These are phyloP conservation scores for Pseudophaeomoniella oleicola DNA, from an alignment of 2,329 filamentous ascomycete genomes.

Conservation along the genomic window DNA sequence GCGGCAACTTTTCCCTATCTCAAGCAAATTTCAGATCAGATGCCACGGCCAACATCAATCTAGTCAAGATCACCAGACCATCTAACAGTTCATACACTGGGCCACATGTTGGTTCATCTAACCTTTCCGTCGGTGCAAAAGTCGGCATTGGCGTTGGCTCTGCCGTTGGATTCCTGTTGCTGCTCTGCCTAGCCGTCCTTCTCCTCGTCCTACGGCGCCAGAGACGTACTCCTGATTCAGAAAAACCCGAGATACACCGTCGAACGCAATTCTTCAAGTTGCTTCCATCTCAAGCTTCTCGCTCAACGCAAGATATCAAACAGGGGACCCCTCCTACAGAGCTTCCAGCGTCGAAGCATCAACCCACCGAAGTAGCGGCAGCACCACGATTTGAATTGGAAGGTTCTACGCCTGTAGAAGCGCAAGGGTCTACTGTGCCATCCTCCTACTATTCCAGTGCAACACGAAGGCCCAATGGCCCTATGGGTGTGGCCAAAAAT, in stretches of 20 bases:
- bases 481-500: background rate
- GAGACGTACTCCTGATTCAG: slow-evolving; percentile 2
- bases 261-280: background rate
- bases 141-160: slow-evolving; percentile 14
- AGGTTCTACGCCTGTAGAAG: slow-evolving; percentile 9
- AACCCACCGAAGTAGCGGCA: slow-evolving; percentile 13
- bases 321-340: slow-evolving; percentile 6
- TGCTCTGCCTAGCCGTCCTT: slow-evolving; percentile 3
- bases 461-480: background rate
- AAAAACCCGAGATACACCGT: slow-evolving; percentile 1
- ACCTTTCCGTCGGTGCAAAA: slow-evolving; percentile 15
- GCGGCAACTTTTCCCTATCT: slow-evolving; percentile 20
- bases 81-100: slow-evolving; percentile 9
- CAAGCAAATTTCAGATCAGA: slow-evolving; percentile 17
- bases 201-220: background rate
- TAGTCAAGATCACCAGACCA: slow-evolving; percentile 12
- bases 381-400: slow-evolving; percentile 11
- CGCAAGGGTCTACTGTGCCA: slow-evolving; percentile 6
- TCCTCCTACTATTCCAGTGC: background rate
- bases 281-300: background rate
- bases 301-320: background rate
- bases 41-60: slow-evolving; percentile 40
- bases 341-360: slow-evolving; percentile 12
- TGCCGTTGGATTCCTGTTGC: slow-evolving; percentile 10
- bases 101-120: slow-evolving; percentile 2